Percentiles rank a stretch among this genome's conserved stretches.
Conservation (phyloP, 352 stramenopile genomes). For the Aphanomyces cochlioides region DNA sequence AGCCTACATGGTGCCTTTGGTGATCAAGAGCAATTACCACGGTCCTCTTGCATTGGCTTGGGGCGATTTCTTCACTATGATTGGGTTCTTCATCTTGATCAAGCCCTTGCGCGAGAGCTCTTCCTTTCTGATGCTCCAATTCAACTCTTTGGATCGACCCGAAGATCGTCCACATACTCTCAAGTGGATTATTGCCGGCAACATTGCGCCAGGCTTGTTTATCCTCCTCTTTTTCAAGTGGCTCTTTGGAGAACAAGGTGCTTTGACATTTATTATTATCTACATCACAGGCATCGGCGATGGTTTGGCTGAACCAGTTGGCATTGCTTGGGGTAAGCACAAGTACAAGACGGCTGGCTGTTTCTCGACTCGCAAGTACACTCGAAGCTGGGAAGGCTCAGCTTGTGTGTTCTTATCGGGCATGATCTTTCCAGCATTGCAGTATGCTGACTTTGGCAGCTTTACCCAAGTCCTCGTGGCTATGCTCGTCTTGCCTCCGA, state of each 20-base stretch:
- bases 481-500: constrained; percentile 79
- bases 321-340: constrained; percentile 59
- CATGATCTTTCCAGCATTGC: constrained; percentile 78
- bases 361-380: constrained; percentile 60
- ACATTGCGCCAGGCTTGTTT: constrained; percentile 74
- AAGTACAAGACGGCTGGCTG: constrained; percentile 58
- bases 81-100: constrained; percentile 79
- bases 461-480: constrained; percentile 64
- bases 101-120: constrained; percentile 75
- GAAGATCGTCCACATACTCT: constrained; percentile 76
- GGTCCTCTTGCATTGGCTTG: constrained; percentile 64
- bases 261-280: constrained; percentile 77
- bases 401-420: constrained; percentile 62
- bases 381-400: constrained; percentile 52
- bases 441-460: constrained; percentile 76
- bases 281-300: constrained; percentile 66
- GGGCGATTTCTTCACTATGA: constrained; percentile 78
- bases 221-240: constrained; percentile 85
- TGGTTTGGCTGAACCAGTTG: constrained; percentile 50
- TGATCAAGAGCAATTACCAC: constrained; percentile 62
- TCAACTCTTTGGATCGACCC: constrained; percentile 80
- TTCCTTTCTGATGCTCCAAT: constrained; percentile 85
- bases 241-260: constrained; percentile 64
- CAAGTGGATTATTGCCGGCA: constrained; percentile 77
- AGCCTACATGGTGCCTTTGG: constrained; percentile 72